Evolutionary conservation across 805 yeast species (phyloP).

Genomic region (Myxozyma nipponensis): DNA sequence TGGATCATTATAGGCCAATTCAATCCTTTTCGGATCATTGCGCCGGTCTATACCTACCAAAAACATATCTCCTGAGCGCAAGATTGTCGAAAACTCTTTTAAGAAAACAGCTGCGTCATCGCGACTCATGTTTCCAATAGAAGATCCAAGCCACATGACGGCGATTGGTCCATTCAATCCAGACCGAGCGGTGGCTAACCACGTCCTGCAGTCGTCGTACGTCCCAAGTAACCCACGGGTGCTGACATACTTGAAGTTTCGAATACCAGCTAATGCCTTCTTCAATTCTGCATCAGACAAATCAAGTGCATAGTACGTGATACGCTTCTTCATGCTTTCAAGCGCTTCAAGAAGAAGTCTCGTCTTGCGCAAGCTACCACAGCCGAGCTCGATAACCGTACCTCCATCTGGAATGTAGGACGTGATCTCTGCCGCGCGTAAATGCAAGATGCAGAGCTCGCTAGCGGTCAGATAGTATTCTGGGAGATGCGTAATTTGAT

Average conservation of each 20-base stretch:
- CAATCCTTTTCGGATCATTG: conserved; percentile 20
- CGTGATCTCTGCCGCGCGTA: conserved; percentile 18
- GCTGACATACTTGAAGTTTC: conserved; percentile 8
- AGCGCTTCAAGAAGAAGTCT: conserved; percentile 20
- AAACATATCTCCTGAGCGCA: conserved; percentile 18
- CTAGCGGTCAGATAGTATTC: conserved; percentile 24
- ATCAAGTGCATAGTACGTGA: conserved; percentile 27
- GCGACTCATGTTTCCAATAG: conserved; percentile 27
- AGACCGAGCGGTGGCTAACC: conserved; percentile 14
- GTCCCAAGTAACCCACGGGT: conserved; percentile 26
- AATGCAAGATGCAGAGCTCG: conserved; percentile 19
- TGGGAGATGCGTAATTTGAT: conserved; percentile 20
- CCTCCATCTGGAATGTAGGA: conserved; percentile 12
- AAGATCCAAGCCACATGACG: conserved; percentile 29
- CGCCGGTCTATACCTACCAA: conserved; percentile 28
- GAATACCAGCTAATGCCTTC: conserved; percentile 2
- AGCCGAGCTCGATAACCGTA: conserved; percentile 26
- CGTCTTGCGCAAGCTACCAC: conserved; percentile 29
- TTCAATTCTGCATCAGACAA: conserved; percentile 21
- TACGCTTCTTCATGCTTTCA: conserved; percentile 11
- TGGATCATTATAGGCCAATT: conserved; percentile 27
- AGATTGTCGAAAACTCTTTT: conserved; percentile 6
- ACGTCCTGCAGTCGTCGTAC: conserved; percentile 24
- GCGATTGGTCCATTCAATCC: conserved; percentile 6
- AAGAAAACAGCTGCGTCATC: conserved; percentile 22